A percentile compares a stretch with the other conserved stretches of the same genome.
These are phyloP conservation scores for Penicillium herquei DNA, from an alignment of 495 filamentous ascomycete species.

Conservation along the genomic window DNA sequence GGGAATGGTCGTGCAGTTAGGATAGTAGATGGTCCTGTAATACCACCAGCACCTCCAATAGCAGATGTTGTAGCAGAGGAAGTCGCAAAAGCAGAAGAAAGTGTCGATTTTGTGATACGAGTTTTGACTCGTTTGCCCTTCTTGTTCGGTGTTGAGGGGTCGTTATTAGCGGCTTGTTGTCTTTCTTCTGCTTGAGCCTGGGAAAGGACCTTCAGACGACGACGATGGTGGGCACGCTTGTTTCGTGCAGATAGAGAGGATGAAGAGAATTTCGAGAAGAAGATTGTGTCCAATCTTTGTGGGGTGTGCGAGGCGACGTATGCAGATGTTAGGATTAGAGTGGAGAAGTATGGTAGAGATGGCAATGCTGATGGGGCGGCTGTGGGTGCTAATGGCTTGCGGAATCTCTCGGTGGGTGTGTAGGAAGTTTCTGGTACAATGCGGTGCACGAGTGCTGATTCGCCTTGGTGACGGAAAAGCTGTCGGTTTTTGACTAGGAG, in stretches of 20 bases:
- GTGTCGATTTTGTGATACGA: slow-evolving; percentile 49
- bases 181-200: slow-evolving; percentile 41
- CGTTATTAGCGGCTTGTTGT: slow-evolving; percentile 24
- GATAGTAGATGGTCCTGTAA: slow-evolving; percentile 68
- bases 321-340: slow-evolving; percentile 77
- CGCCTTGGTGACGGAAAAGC: slow-evolving; percentile 78
- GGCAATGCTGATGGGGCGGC: slow-evolving; percentile 39
- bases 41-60: slow-evolving; percentile 29
- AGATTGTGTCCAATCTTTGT: slow-evolving; percentile 68
- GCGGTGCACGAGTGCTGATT: slow-evolving; percentile 65
- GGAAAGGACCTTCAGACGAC: slow-evolving; percentile 46
- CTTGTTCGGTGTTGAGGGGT: slow-evolving; percentile 29
- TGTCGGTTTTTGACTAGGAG: slow-evolving; percentile 70
- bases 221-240: slow-evolving; percentile 57
- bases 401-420: slow-evolving; percentile 13
- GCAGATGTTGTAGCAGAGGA: slow-evolving; percentile 41
- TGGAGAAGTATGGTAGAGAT: slow-evolving; percentile 73
- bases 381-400: slow-evolving; percentile 27
- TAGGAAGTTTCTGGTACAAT: slow-evolving; percentile 54
- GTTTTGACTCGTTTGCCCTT: slow-evolving; percentile 43
- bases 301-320: slow-evolving; percentile 92
- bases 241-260: slow-evolving; percentile 46
- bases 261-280: slow-evolving; percentile 81
- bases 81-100: slow-evolving; percentile 40
- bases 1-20: slow-evolving; percentile 77